Percentiles rank a stretch among this genome's conserved stretches.
phyloP scores from a whole-genome alignment of 306 rosid genomes.

The Cucurbita maxima region DNA sequence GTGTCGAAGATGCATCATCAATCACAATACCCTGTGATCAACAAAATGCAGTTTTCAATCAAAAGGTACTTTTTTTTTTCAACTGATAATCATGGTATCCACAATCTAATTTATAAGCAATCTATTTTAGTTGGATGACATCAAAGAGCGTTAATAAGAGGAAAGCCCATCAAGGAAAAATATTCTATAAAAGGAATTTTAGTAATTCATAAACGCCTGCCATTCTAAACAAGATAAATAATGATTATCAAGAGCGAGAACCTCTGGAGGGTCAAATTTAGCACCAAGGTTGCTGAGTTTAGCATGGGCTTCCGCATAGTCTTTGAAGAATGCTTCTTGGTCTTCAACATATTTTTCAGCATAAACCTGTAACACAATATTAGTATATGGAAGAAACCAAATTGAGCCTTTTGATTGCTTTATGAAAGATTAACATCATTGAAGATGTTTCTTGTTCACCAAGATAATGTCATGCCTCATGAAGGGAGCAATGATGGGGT shows the following conservation, averaged over 20 bases:
- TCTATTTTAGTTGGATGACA: neutral
- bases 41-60: neutral
- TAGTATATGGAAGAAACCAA: neutral
- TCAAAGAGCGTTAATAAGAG: neutral
- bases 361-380: constrained; percentile 36
- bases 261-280: constrained; percentile 96
- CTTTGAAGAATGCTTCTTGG: constrained; percentile 82
- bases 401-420: neutral
- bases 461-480: neutral
- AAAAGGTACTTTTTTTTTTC: neutral
- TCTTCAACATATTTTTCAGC: constrained; percentile 90
- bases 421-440: neutral
- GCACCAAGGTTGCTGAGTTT: constrained; percentile 93
- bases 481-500: neutral
- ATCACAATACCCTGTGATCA: constrained; percentile 57
- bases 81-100: neutral
- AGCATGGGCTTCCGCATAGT: constrained; percentile 98
- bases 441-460: neutral
- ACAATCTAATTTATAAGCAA: neutral
- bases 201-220: neutral
- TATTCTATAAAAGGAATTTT: neutral
- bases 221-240: neutral
- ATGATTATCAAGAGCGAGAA: constrained; percentile 12
- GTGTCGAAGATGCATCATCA: constrained; percentile 34
- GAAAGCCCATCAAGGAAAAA: neutral